These are phyloP conservation scores for Parathielavia hyrcaniae DNA, from an alignment of 495 filamentous ascomycete genomes.

Conservation along the genomic window DNA sequence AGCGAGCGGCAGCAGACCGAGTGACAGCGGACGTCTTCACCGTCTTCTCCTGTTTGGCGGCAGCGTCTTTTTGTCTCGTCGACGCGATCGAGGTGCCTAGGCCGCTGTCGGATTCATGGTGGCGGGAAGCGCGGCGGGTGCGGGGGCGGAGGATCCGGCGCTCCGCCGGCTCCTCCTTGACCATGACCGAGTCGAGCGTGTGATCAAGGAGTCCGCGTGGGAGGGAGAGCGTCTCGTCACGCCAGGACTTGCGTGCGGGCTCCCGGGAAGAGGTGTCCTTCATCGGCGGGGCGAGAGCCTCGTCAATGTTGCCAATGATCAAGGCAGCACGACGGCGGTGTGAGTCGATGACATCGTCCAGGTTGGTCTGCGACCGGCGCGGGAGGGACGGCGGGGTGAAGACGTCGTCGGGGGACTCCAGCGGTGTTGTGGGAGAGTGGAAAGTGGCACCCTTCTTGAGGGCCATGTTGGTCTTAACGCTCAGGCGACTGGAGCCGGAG, in stretches of 20 bases:
- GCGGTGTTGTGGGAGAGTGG: conserved; percentile 47
- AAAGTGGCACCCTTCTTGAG: conserved; percentile 62
- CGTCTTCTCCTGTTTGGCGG: conserved; percentile 27
- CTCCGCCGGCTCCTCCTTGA: conserved; percentile 36
- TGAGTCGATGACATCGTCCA: conserved; percentile 55
- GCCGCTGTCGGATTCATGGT: conserved; percentile 58
- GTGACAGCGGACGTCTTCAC: conserved; percentile 43
- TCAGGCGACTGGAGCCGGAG: conserved; percentile 38
- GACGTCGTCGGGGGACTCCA: conserved; percentile 38
- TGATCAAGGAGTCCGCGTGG: conserved; percentile 47
- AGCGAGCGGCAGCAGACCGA: conserved; percentile 42
- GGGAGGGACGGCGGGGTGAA: conserved; percentile 49
- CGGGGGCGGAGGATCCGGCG: conserved; percentile 46
- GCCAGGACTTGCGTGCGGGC: conserved; percentile 31
- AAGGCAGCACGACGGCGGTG: conserved; percentile 50
- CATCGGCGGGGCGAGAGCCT: conserved; percentile 35
- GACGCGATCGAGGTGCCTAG: conserved; percentile 52
- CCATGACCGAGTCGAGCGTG: conserved; percentile 41
- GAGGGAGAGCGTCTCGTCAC: conserved; percentile 46
- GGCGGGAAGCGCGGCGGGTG: conserved; percentile 43
- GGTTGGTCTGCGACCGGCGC: conserved; percentile 55
- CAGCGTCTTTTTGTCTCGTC: conserved; percentile 29
- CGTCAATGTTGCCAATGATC: conserved; percentile 46
- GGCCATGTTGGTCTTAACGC: conserved; percentile 47
- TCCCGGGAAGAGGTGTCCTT: conserved; percentile 28